Percentiles rank a stretch among this genome's conserved stretches.
Conservation (phyloP, 1,139 yeast species). For the Saccharomyces hybrid region DNA sequence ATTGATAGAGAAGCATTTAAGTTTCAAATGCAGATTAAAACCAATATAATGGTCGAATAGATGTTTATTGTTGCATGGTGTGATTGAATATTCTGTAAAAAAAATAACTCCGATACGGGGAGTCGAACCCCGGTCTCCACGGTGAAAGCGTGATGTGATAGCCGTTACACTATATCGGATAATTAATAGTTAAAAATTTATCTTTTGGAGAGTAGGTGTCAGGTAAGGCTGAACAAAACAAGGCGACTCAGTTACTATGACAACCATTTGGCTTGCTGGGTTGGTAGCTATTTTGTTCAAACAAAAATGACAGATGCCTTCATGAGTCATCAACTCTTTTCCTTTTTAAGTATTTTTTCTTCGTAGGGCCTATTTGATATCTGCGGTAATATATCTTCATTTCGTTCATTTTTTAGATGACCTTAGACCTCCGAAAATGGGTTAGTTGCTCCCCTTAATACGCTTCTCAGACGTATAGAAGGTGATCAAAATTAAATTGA, state of each 20-base stretch:
- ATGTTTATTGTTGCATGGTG: not conserved
- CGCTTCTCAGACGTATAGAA: not conserved
- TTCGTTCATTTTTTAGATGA: not conserved
- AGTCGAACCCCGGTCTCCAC: not conserved
- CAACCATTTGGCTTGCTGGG: not conserved
- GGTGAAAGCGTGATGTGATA: conserved; percentile 11
- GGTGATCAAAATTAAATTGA: not conserved
- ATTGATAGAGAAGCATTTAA: not conserved
- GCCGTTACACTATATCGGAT: conserved; percentile 16
- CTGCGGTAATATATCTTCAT: not conserved
- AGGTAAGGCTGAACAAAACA: not conserved
- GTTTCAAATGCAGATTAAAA: not conserved
- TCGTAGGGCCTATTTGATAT: not conserved
- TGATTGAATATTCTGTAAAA: too few species aligned
- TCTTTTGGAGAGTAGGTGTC: not conserved
- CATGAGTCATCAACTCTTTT: too few species aligned
- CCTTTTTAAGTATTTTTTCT: too few species aligned
- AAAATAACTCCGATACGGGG: not conserved
- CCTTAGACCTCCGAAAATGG: not conserved
- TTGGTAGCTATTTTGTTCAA: not conserved
- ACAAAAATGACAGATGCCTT: not conserved
- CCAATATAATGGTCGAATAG: not conserved
- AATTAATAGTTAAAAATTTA: not conserved
- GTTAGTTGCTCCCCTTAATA: not conserved
- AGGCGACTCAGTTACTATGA: not conserved